Conservation (phyloP, 2,329 filamentous ascomycete species). For the Trichoderma polysporum region DNA sequence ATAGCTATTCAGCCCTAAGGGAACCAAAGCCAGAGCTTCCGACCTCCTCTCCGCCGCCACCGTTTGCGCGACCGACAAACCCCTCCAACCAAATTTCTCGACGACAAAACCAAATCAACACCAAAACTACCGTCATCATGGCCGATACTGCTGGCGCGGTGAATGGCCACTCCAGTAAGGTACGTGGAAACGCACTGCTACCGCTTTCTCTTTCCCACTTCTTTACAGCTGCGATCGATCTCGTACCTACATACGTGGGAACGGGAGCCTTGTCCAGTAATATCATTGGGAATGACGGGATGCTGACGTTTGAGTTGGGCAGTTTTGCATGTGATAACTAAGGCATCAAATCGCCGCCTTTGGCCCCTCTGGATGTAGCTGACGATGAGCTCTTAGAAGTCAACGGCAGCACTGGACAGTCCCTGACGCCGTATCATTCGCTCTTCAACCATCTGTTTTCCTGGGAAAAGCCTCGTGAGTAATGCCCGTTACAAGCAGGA, state of each 20-base stretch:
- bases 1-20: not conserved
- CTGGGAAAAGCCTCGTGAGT: slow-evolving; percentile 67
- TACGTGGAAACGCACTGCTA: slow-evolving; percentile 34
- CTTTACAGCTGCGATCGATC: slow-evolving; percentile 3
- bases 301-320: slow-evolving; percentile 37
- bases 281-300: slow-evolving; percentile 36
- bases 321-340: slow-evolving; percentile 22
- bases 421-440: slow-evolving; percentile 68
- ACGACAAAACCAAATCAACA: slow-evolving; percentile 35
- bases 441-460: slow-evolving; percentile 69
- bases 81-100: slow-evolving; percentile 34
- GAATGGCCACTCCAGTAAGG: slow-evolving; percentile 56
- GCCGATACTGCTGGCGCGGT: slow-evolving; percentile 36
- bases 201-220: slow-evolving; percentile 21
- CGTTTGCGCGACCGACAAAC: slow-evolving; percentile 7
- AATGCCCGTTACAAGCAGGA: not conserved
- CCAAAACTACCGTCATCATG: slow-evolving; percentile 22
- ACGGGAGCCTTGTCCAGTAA: slow-evolving; percentile 4
- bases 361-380: slow-evolving; percentile 56
- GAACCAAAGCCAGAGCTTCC: not conserved
- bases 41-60: not conserved
- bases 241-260: slow-evolving; percentile 11
- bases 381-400: slow-evolving; percentile 54
- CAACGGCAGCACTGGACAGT: slow-evolving; percentile 54
- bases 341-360: slow-evolving; percentile 1